These are phyloP conservation scores for Penicillium sp. DNA, from an alignment of 2,329 filamentous ascomycete genomes.

Conservation along the genomic window DNA sequence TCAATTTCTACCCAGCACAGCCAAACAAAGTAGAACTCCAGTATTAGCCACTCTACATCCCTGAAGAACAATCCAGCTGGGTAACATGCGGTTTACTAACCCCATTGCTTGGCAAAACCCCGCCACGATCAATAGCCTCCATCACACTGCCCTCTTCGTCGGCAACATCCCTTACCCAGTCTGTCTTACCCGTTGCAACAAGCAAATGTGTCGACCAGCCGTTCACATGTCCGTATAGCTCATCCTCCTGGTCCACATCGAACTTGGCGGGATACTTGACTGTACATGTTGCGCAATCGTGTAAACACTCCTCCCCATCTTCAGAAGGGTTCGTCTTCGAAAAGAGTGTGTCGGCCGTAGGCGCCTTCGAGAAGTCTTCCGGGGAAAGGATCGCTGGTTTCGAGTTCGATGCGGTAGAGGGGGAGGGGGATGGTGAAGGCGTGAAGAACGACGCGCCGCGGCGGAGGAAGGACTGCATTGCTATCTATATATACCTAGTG, in stretches of 20 bases:
- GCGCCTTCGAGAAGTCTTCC: conserved; percentile 54
- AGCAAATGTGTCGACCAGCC: conserved; percentile 89
- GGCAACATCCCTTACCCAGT: conserved; percentile 88
- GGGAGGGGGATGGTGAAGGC: conserved; percentile 33
- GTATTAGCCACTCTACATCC: conserved; percentile 14
- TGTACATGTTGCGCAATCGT: conserved; percentile 82
- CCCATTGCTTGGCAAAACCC: conserved; percentile 47
- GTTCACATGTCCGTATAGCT: conserved; percentile 82
- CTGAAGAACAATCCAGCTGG: background rate
- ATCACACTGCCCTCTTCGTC: conserved; percentile 88
- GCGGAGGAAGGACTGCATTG: conserved; percentile 43
- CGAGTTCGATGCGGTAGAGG: conserved; percentile 18
- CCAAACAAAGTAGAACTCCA: background rate
- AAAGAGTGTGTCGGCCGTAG: conserved; percentile 66
- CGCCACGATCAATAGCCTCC: conserved; percentile 67
- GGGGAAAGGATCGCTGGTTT: conserved; percentile 13
- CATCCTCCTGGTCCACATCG: conserved; percentile 74
- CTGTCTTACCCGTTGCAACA: conserved; percentile 92
- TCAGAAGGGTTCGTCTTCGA: conserved; percentile 72
- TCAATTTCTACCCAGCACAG: conserved; percentile 65
- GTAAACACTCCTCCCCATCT: conserved; percentile 87
- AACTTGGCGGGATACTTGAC: conserved; percentile 77
- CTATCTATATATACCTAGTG: background rate
- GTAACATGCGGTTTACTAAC: conserved; percentile 32
- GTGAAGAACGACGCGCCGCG: conserved; percentile 40